phyloP scores from a whole-genome alignment of 2,329 filamentous ascomycete genomes.

The Tolypocladium guangdongense region DNA sequence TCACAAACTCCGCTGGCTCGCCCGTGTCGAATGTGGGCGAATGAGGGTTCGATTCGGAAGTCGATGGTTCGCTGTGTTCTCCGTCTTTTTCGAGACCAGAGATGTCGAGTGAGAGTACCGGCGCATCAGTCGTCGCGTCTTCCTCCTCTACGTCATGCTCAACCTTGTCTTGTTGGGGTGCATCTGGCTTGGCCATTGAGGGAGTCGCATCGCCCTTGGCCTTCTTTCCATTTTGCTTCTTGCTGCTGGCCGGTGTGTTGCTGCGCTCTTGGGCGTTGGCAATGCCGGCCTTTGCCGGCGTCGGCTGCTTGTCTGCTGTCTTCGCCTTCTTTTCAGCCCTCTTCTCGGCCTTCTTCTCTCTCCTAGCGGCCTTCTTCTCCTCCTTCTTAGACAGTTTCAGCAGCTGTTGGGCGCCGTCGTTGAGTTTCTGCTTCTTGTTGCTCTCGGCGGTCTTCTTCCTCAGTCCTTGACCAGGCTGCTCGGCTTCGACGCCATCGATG shows the following conservation, averaged over 20 bases:
- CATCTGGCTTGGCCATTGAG: constrained; percentile 8
- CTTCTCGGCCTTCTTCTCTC: constrained; percentile 29
- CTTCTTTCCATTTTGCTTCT: constrained; percentile 15
- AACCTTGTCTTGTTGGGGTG: neutral
- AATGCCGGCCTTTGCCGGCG: constrained; percentile 6
- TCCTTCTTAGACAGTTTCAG: constrained; percentile 41
- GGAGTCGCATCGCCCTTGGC: constrained; percentile 8
- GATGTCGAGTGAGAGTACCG: constrained; percentile 12
- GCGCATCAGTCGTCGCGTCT: neutral
- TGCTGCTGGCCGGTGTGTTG: constrained; percentile 10
- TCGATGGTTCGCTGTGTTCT: constrained; percentile 33
- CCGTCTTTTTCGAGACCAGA: constrained; percentile 26
- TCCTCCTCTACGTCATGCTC: constrained; percentile 7
- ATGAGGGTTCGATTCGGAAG: constrained; percentile 37
- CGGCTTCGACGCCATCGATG: constrained; percentile 43
- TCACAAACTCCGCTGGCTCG: constrained; percentile 25
- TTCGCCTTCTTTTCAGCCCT: constrained; percentile 19
- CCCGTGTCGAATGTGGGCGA: constrained; percentile 48
- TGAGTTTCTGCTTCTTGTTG: constrained; percentile 45
- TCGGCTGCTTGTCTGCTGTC: constrained; percentile 12
- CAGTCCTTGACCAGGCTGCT: constrained; percentile 54
- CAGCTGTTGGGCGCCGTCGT: constrained; percentile 25
- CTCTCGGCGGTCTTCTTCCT: constrained; percentile 34
- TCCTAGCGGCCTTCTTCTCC: constrained; percentile 39
- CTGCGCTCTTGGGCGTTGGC: constrained; percentile 6